phyloP scores from a whole-genome alignment of 2,329 filamentous ascomycete genomes.

The Ilyonectria sp. region DNA sequence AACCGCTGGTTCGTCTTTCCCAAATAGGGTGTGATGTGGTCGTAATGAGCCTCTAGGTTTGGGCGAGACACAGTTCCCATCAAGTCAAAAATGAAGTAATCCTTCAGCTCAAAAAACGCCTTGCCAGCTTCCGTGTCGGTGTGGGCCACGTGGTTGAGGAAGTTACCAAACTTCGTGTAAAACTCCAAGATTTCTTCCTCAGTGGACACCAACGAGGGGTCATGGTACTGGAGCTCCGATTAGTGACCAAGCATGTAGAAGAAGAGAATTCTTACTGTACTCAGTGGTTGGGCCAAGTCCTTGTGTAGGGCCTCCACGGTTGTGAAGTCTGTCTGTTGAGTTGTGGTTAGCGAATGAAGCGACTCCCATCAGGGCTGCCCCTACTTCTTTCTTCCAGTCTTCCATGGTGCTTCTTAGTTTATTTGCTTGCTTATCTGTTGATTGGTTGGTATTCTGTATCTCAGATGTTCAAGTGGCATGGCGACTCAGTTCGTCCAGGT shows the following conservation, averaged over 20 bases:
- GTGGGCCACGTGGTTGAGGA: slow-evolving; percentile 14
- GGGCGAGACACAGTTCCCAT: slow-evolving; percentile 17
- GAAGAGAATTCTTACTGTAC: neutral
- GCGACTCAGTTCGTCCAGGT: neutral
- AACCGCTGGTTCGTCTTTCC: slow-evolving; percentile 17
- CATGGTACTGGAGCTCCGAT: slow-evolving; percentile 2
- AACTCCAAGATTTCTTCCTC: slow-evolving; percentile 13
- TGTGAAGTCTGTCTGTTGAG: slow-evolving; percentile 6
- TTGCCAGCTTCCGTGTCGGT: slow-evolving; percentile 3
- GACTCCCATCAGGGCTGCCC: neutral
- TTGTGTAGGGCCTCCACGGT: slow-evolving; percentile 9
- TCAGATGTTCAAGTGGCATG: neutral
- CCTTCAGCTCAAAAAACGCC: slow-evolving; percentile 7
- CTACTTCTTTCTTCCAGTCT: slow-evolving; percentile 17
- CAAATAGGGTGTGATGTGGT: slow-evolving; percentile 18
- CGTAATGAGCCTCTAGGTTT: slow-evolving; percentile 14
- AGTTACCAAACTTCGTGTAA: slow-evolving; percentile 15
- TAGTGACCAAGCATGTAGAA: neutral
- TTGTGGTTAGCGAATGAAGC: neutral
- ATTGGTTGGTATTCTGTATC: neutral
- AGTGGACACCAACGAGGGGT: neutral
- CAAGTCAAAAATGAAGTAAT: slow-evolving; percentile 14
- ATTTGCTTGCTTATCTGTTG: no score
- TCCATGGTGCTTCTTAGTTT: neutral
- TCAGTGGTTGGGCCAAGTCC: neutral